Evolutionary conservation across 176 grass and related monocot genomes (phyloP).

Genomic region (Saccharum officinarum): DNA sequence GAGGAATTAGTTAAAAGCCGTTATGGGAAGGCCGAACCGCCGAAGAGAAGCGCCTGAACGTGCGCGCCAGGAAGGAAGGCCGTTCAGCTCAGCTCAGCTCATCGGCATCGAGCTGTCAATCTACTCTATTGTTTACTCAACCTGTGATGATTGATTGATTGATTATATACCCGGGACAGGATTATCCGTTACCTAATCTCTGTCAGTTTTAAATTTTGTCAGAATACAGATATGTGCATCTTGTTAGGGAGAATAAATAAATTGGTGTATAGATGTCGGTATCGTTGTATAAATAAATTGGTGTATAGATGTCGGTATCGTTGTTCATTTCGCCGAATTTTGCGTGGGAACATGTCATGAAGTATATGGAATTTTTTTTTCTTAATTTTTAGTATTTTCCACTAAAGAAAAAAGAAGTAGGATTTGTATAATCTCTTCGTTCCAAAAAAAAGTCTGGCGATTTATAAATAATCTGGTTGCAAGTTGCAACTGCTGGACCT

Average conservation of each 20-base stretch:
- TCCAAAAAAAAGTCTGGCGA: background rate
- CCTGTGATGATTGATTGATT: slow-evolving; percentile 1
- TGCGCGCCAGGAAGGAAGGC: slow-evolving; percentile 69
- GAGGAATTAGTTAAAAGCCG: slow-evolving; percentile 53
- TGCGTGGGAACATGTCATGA: background rate
- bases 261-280: background rate
- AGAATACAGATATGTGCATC: slow-evolving; percentile 17
- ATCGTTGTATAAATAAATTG: no score
- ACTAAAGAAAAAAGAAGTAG: no score
- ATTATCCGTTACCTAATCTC: slow-evolving; percentile 29
- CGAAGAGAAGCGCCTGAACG: slow-evolving; percentile 46
- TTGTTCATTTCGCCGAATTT: background rate
- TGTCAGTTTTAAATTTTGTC: background rate
- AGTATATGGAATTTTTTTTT: background rate
- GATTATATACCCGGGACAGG: slow-evolving; percentile 12
- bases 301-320: no score
- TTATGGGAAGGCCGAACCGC: slow-evolving; percentile 34
- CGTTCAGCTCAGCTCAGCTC: background rate
- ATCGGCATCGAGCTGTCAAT: slow-evolving; percentile 52
- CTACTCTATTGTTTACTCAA: background rate
- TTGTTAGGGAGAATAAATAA: background rate
- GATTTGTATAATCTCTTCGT: background rate
- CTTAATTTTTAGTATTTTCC: background rate
- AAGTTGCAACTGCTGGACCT: background rate
- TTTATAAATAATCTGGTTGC: background rate